Conservation (phyloP, 495 filamentous ascomycete species). For the Penicillium turbatum region DNA sequence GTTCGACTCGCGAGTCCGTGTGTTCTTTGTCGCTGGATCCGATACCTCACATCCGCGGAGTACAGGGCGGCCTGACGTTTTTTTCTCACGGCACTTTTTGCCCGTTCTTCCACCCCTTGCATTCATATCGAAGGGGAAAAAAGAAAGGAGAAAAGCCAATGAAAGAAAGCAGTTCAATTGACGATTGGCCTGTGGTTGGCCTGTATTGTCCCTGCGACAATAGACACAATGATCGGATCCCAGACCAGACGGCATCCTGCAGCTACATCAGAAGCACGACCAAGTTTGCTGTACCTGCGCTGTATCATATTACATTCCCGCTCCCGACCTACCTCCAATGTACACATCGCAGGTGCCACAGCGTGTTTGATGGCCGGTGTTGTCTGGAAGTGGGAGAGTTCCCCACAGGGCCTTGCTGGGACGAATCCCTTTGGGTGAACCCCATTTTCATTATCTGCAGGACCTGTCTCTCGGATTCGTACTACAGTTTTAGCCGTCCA, state of each 20-base stretch:
- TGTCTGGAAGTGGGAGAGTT: neutral
- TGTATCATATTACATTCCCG: conserved; percentile 25
- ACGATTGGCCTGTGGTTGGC: neutral
- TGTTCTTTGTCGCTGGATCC: neutral
- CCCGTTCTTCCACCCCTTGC: neutral
- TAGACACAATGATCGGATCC: neutral
- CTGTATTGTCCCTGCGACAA: neutral
- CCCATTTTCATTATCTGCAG: conserved; percentile 1
- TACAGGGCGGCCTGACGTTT: conserved; percentile 9
- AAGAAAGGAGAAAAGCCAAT: neutral
- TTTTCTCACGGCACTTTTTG: conserved; percentile 10
- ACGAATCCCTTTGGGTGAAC: conserved; percentile 5
- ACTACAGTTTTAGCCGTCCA: conserved; percentile 20
- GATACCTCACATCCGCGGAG: conserved; percentile 25
- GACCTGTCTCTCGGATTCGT: neutral
- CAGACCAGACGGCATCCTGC: neutral
- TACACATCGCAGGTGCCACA: neutral
- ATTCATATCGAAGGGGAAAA: neutral
- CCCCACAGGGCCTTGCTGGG: conserved; percentile 3
- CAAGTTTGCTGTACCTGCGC: neutral
- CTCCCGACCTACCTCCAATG: conserved; percentile 8
- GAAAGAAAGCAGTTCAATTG: neutral
- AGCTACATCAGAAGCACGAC: neutral
- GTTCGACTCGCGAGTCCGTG: neutral
- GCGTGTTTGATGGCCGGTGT: conserved; percentile 1